Evolutionary conservation across 306 rosid species (phyloP), one percentile per base, ranked within the genome.

Genomic region (Castanea crenata): DNA sequence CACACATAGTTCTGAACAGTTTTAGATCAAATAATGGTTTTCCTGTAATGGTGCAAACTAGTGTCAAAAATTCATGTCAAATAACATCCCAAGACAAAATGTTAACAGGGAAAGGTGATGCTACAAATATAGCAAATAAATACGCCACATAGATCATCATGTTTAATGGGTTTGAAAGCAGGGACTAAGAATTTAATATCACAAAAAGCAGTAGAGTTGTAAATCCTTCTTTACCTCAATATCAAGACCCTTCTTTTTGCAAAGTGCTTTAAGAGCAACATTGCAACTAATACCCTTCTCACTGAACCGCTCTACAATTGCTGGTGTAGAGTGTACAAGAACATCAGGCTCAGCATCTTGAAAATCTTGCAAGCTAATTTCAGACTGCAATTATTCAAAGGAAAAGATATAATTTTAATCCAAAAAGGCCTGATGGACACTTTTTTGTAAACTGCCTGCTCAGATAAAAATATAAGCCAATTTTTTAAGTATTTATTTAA

Each of bases 161-260:
- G 61, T 67, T 51, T 32, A 6, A 56, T 27, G 29, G 69, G 62
- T 19, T 23, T 77, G 59, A 67, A 72, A 32, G 59, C 55, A 46
- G 12, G 31, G 76, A 68, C 63, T 79, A 74, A 59, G 74, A 49
- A 49, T 11, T 23, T 75, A 75, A 74, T 69, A 67, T 46, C 57
- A 69, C 19, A 34, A 70, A 35, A 70, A 44, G 81, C 54, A 54
- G 35, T 56, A 31, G 73, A 58, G 69, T 76, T 44, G 44, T 29
- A 35, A 74, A 80, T 35, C 25, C 27, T 77, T 69, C 62, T 68
- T 79, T 85, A 92, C 99, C 99, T 92, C 95, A 68, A 78, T 87
- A 69, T 83, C 84, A 79, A 94, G 97, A 35, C 99, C 97, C 78
- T 89, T 94, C 92, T 89, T 94, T 87, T 84, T 94, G 94, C 99